Evolutionary conservation across 2,329 filamentous ascomycete genomes (phyloP).

Genomic region (Ascomycota sp.): DNA sequence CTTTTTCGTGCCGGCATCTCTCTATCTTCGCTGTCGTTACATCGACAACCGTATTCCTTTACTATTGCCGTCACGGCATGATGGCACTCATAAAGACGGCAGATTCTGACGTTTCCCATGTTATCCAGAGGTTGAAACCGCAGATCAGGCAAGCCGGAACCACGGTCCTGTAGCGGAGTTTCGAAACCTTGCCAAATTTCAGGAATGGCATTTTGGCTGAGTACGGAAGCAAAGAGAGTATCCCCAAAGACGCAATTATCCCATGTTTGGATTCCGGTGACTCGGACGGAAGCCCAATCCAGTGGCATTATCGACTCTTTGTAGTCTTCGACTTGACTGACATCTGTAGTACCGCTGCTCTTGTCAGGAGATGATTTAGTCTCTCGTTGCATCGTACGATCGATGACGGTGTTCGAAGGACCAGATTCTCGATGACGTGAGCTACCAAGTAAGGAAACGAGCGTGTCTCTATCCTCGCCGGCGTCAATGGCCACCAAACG

Average conservation of each 20-base stretch:
- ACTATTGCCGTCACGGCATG: slow-evolving; percentile 32
- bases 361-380: background rate
- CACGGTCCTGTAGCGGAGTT: slow-evolving; percentile 4
- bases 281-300: background rate
- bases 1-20: slow-evolving; percentile 34
- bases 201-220: slow-evolving; percentile 21
- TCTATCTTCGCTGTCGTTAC: slow-evolving; percentile 22
- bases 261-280: slow-evolving; percentile 28
- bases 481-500: slow-evolving; percentile 34
- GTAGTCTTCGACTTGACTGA: slow-evolving; percentile 1
- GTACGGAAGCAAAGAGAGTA: slow-evolving; percentile 29
- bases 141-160: too few species aligned
- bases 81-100: slow-evolving; percentile 37
- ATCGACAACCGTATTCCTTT: slow-evolving; percentile 32
- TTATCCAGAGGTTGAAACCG: slow-evolving; percentile 24
- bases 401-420: background rate
- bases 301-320: background rate
- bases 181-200: slow-evolving; percentile 28
- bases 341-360: background rate
- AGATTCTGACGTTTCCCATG: slow-evolving; percentile 18
- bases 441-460: slow-evolving; percentile 13
- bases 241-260: slow-evolving; percentile 39
- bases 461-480: slow-evolving; percentile 26
- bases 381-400: background rate
- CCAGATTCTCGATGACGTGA: background rate